phyloP scores from a whole-genome alignment of 371 early-diverging fungal genomes.

The Nematocida homosporus region DNA sequence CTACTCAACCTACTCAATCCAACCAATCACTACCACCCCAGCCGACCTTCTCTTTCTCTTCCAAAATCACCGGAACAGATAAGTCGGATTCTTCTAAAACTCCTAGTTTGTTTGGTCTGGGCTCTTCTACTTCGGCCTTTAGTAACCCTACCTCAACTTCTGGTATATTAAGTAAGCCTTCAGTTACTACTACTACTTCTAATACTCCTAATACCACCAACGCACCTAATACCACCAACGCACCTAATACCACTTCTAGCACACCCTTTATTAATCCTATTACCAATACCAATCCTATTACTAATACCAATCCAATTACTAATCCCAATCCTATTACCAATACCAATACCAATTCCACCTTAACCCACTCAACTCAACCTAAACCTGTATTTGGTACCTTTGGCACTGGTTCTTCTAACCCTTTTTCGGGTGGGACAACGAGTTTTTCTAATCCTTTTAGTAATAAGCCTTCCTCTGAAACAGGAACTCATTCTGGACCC shows the following conservation, averaged over 20 bases:
- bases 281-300: neutral
- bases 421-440: neutral
- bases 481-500: too few relatives aligned
- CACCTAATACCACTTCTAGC: neutral
- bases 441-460: neutral
- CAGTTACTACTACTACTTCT: neutral
- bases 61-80: too few relatives aligned
- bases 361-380: neutral
- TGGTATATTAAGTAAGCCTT: neutral
- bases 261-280: neutral
- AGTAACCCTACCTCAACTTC: neutral
- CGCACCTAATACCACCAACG: neutral
- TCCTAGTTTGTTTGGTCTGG: too few relatives aligned
- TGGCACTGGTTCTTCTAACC: constrained; percentile 7
- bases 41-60: too few relatives aligned
- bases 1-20: too few relatives aligned
- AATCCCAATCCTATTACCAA: neutral
- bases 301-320: neutral
- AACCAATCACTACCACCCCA: too few relatives aligned
- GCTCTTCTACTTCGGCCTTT: too few relatives aligned
- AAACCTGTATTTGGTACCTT: too few relatives aligned
- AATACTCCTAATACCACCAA: neutral
- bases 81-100: too few relatives aligned
- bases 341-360: neutral
- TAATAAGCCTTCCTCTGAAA: too few relatives aligned